Conservation (phyloP, 2,329 filamentous ascomycete genomes). For the Aspergillus nomiae region DNA sequence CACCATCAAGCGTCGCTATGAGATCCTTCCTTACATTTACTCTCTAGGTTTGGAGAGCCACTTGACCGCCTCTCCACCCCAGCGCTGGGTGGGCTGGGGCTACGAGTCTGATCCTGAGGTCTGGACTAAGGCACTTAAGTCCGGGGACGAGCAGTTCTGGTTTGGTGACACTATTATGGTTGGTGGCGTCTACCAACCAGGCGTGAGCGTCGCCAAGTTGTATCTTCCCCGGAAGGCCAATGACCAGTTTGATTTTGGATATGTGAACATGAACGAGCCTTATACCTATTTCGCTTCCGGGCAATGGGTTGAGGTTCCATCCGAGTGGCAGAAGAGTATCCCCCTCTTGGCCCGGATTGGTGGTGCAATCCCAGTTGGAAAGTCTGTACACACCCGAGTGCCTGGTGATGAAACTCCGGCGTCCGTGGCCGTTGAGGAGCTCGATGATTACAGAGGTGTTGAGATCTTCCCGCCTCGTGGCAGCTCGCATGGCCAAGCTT, state of each 20-base stretch:
- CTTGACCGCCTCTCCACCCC: slow-evolving; percentile 61
- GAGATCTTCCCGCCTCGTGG: slow-evolving; percentile 59
- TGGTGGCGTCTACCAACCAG: slow-evolving; percentile 67
- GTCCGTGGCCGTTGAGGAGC: slow-evolving; percentile 39
- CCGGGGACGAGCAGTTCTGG: slow-evolving; percentile 73
- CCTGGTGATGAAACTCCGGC: slow-evolving; percentile 54
- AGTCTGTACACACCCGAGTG: slow-evolving; percentile 53
- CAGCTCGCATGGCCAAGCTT: slow-evolving; percentile 42
- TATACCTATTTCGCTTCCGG: slow-evolving; percentile 60
- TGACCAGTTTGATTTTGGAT: slow-evolving; percentile 55
- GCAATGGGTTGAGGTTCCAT: slow-evolving; percentile 55
- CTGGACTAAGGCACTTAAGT: slow-evolving; percentile 62
- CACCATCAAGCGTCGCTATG: slow-evolving; percentile 70
- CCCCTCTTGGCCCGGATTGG: slow-evolving; percentile 59
- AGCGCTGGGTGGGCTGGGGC: slow-evolving; percentile 74
- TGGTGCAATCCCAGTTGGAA: slow-evolving; percentile 56
- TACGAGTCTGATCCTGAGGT: slow-evolving; percentile 68
- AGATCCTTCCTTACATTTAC: slow-evolving; percentile 72
- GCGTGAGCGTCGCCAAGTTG: slow-evolving; percentile 55
- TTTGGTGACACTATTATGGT: slow-evolving; percentile 67
- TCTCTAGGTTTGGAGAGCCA: slow-evolving; percentile 65
- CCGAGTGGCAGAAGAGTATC: slow-evolving; percentile 57
- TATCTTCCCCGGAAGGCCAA: slow-evolving; percentile 60
- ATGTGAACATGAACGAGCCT: slow-evolving; percentile 63
- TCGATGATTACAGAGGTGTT: slow-evolving; percentile 59